Evolutionary conservation across 805 yeast genomes (phyloP).

Genomic region (Vanderwaltozyma verrucispora): DNA sequence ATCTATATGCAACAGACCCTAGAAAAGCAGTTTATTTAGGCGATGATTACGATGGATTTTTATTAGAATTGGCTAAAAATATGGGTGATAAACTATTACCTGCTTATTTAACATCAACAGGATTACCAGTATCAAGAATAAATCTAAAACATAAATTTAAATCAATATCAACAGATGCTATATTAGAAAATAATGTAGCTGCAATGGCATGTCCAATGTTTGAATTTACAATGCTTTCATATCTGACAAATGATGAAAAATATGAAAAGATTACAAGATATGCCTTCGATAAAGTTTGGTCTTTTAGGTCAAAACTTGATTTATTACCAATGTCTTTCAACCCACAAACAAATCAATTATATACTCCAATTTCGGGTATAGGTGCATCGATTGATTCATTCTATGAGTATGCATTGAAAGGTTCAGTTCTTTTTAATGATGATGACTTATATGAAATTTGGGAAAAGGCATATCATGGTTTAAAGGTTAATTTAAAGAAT

Average conservation of each 20-base stretch:
- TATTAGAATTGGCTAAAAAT: slow-evolving; percentile 63
- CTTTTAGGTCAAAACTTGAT: slow-evolving; percentile 46
- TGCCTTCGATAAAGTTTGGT: slow-evolving; percentile 67
- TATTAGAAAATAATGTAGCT: slow-evolving; percentile 69
- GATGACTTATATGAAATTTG: slow-evolving; percentile 43
- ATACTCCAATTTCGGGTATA: slow-evolving; percentile 56
- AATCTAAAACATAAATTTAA: slow-evolving; percentile 40
- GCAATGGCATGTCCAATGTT: slow-evolving; percentile 80
- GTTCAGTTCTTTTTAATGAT: slow-evolving; percentile 62
- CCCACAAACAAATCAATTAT: slow-evolving; percentile 45
- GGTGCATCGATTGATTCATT: slow-evolving; percentile 92
- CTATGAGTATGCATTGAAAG: slow-evolving; percentile 79
- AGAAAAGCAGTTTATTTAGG: slow-evolving; percentile 30
- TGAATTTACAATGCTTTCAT: slow-evolving; percentile 68
- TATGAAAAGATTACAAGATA: slow-evolving; percentile 53
- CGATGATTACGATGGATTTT: slow-evolving; percentile 53
- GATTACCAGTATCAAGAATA: slow-evolving; percentile 72
- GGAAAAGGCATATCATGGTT: slow-evolving; percentile 47
- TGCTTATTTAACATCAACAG: slow-evolving; percentile 54
- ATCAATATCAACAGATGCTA: slow-evolving; percentile 34
- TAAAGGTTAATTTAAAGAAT: slow-evolving; percentile 41
- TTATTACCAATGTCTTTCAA: slow-evolving; percentile 72
- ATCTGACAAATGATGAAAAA: slow-evolving; percentile 60
- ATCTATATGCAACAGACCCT: slow-evolving; percentile 51
- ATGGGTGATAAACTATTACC: slow-evolving; percentile 61